phyloP scores from a whole-genome alignment of 148 eudicot species.

The Beta vulgaris region DNA sequence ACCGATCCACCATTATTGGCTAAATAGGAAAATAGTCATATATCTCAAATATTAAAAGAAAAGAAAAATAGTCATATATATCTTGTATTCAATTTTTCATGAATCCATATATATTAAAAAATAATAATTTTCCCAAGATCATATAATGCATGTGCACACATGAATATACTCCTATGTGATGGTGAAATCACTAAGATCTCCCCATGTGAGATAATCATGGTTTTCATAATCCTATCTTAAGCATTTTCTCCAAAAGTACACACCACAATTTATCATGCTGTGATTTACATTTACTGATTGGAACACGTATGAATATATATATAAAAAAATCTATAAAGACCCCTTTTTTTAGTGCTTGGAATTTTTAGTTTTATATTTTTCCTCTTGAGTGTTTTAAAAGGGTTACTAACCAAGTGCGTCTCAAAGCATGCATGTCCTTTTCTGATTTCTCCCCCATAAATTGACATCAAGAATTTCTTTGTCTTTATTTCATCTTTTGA shows the following conservation, averaged over 20 bases:
- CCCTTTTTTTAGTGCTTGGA: not conserved
- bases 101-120: not conserved
- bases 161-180: not conserved
- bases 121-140: not conserved
- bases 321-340: not conserved
- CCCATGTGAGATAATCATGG: conserved; percentile 8
- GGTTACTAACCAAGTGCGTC: conserved; percentile 5
- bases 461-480: not conserved
- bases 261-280: not conserved
- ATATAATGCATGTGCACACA: conserved; percentile 1
- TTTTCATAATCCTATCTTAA: not conserved
- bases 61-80: not conserved
- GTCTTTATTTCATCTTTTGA: not conserved
- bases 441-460: not conserved
- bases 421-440: not conserved
- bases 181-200: not conserved
- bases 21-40: not conserved
- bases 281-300: not conserved
- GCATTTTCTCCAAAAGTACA: conserved; percentile 7
- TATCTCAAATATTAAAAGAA: too few relatives aligned
- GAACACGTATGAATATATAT: too few relatives aligned
- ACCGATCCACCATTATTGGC: not conserved
- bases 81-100: too few relatives aligned
- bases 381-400: conserved; percentile 6
- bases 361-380: not conserved